Evolutionary conservation across 805 yeast genomes (phyloP), one percentile per base, ranked within the genome.

Genomic region (Saccharomycopsis sp.): DNA sequence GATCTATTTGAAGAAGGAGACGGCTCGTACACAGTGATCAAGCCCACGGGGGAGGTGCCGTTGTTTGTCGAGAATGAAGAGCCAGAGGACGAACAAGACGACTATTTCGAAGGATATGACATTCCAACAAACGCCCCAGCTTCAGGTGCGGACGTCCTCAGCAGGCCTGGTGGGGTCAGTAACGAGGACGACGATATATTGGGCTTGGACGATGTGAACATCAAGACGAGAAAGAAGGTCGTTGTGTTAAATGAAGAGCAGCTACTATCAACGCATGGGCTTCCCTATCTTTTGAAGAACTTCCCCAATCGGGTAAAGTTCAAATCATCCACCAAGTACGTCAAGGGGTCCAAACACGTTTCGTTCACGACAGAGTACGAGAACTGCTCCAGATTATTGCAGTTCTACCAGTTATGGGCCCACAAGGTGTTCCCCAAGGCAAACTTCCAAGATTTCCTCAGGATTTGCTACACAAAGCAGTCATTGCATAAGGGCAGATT

Each of bases 401-500:
- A 67, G 22, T 64, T 70, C 27, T 82, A 80, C 55, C 86, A 80
- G 57, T 52, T 77, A 25, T 82, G 89, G 88, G 86, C 80, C 1
- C 89, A 82, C 56, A 64, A 69, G 17, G 52, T 86, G 29, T 85
- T 71, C 53, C 94, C 96, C 4, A 82, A 80, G 61, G 85, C 92
- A 12, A 77, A 73, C 48, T 83, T 87, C 49, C 64, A 65, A 35
- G 94, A 84, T 56, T 77, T 87, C 52, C 60, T 80, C 1, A 63
- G 67, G 18, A 58, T 80, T 50, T 58, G 77, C 36, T 78, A 82
- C 10, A 59, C 57, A 47, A 56, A 54, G 4, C 59, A 69, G 17
- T 5, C 34, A 4, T 18, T 47, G 10, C 25, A 23, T 9, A 44
- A 18, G 10, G 39, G 38, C 7, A 57, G 62, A 13, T 59, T 57